A percentile compares a stretch with the other conserved stretches of the same genome.
These are phyloP conservation scores for Mycena citricolor DNA, from an alignment of 1,284 basidiomycete species.

Conservation along the genomic window DNA sequence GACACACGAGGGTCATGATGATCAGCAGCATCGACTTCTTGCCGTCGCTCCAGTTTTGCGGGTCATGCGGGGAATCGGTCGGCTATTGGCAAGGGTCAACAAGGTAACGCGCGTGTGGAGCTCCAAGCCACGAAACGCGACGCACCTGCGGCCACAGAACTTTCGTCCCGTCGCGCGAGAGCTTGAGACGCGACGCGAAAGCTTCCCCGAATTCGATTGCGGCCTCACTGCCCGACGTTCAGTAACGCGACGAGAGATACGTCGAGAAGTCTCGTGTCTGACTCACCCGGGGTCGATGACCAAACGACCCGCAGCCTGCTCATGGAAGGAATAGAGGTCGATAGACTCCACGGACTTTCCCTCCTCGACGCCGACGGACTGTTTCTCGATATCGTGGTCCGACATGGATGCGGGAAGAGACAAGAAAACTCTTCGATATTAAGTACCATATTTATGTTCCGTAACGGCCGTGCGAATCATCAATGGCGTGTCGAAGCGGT, in stretches of 20 bases:
- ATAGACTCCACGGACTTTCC: slow-evolving; percentile 26
- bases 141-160: slow-evolving; percentile 44
- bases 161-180: slow-evolving; percentile 41
- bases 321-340: slow-evolving; percentile 54
- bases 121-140: not conserved
- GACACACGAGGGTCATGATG: slow-evolving; percentile 48
- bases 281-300: slow-evolving; percentile 61
- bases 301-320: slow-evolving; percentile 56
- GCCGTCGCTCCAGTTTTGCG: slow-evolving; percentile 55
- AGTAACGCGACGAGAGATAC: too few relatives aligned
- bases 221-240: slow-evolving; percentile 38
- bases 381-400: slow-evolving; percentile 16
- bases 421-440: too few relatives aligned
- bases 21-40: slow-evolving; percentile 54
- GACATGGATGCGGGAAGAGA: slow-evolving; percentile 18
- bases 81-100: slow-evolving; percentile 38
- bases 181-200: slow-evolving; percentile 30
- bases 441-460: too few relatives aligned
- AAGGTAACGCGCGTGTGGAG: not conserved
- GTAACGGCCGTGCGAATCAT: too few relatives aligned
- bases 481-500: too few relatives aligned
- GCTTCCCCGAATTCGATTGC: slow-evolving; percentile 34
- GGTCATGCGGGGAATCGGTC: slow-evolving; percentile 58
- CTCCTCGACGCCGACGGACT: slow-evolving; percentile 7
- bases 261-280: too few relatives aligned